Evolutionary conservation across 2,329 filamentous ascomycete genomes (phyloP).

Genomic region (Aspergillus pseudonomiae): DNA sequence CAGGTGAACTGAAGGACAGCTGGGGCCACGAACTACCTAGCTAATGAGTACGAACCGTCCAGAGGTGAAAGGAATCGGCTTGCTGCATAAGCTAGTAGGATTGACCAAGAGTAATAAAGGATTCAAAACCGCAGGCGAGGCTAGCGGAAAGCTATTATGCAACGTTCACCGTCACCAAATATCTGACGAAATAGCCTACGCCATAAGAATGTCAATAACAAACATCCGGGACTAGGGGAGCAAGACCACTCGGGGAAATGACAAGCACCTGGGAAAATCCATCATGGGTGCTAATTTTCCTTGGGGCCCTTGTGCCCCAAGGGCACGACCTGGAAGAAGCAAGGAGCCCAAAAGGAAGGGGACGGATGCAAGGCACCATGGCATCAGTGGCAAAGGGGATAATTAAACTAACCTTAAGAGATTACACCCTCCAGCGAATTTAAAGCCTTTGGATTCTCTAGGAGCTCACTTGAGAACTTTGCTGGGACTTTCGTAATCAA

Average conservation of each 20-base stretch:
- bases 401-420: slow-evolving; percentile 36
- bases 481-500: slow-evolving; percentile 14
- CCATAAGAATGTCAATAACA: slow-evolving; percentile 37
- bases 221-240: slow-evolving; percentile 27
- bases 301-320: slow-evolving; percentile 27
- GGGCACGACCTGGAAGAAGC: slow-evolving; percentile 34
- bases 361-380: slow-evolving; percentile 40
- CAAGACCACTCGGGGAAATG: slow-evolving; percentile 27
- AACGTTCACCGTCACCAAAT: slow-evolving; percentile 26
- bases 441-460: slow-evolving; percentile 4
- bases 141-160: slow-evolving; percentile 34
- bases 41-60: slow-evolving; percentile 41
- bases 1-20: slow-evolving; percentile 34
- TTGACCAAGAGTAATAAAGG: slow-evolving; percentile 31
- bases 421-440: slow-evolving; percentile 12
- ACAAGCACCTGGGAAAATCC: slow-evolving; percentile 27
- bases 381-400: slow-evolving; percentile 26
- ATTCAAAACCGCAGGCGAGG: slow-evolving; percentile 28
- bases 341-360: slow-evolving; percentile 34
- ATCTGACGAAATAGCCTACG: slow-evolving; percentile 27
- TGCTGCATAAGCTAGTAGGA: slow-evolving; percentile 35
- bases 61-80: slow-evolving; percentile 26
- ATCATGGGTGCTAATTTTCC: slow-evolving; percentile 29
- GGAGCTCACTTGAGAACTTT: slow-evolving; percentile 16
- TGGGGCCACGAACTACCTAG: slow-evolving; percentile 40